phyloP scores from a whole-genome alignment of 495 filamentous ascomycete species.

The Penicillium crystallinum region DNA sequence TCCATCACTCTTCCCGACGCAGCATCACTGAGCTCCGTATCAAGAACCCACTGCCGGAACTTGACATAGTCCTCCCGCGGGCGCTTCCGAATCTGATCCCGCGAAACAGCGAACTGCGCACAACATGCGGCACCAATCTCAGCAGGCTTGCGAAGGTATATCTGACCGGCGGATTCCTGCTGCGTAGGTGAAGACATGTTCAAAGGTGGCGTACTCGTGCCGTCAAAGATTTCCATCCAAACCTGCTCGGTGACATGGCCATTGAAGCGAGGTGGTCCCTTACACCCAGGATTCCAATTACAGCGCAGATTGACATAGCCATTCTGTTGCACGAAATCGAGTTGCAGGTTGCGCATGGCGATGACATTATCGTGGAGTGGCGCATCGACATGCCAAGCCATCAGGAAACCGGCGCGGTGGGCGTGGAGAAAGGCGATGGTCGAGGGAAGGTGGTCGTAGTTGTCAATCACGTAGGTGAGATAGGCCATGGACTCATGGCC shows the following conservation, averaged over 20 bases:
- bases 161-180: conserved; percentile 7
- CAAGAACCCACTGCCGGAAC: conserved; percentile 63
- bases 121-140: conserved; percentile 51
- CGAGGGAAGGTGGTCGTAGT: conserved; percentile 63
- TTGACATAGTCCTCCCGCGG: conserved; percentile 55
- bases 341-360: conserved; percentile 48
- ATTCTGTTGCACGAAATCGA: conserved; percentile 47
- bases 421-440: conserved; percentile 64
- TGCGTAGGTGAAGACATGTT: conserved; percentile 20
- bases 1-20: conserved; percentile 68
- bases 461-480: conserved; percentile 65
- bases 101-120: conserved; percentile 61
- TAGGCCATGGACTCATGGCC: conserved; percentile 75
- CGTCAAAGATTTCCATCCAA: conserved; percentile 52
- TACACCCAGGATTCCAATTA: conserved; percentile 60
- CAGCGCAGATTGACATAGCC: conserved; percentile 66
- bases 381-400: conserved; percentile 61
- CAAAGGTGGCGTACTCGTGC: conserved; percentile 47
- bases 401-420: conserved; percentile 46
- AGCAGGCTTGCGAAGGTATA: conserved; percentile 26
- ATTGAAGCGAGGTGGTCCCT: conserved; percentile 44
- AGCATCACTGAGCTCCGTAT: conserved; percentile 54
- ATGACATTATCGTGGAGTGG: conserved; percentile 48
- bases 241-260: conserved; percentile 52
- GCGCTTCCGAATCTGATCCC: conserved; percentile 47